These are phyloP conservation scores for Hsuehochloa calcarea DNA, from an alignment of 176 grass and related monocot genomes.

Conservation along the genomic window DNA sequence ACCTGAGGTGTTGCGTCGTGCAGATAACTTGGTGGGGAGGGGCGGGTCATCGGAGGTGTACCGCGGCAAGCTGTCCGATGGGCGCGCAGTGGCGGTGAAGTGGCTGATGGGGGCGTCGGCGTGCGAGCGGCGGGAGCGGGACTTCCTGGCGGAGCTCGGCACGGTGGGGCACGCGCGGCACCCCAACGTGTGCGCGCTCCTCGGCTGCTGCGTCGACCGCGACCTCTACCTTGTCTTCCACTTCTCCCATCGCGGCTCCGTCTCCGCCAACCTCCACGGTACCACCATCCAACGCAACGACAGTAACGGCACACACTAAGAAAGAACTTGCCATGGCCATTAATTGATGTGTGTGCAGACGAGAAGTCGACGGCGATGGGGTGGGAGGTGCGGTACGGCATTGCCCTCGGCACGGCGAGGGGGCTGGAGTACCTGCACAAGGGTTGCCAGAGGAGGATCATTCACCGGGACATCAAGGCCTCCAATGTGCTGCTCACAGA, in stretches of 20 bases:
- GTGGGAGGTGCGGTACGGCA: slow-evolving; percentile 60
- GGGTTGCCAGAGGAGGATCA: slow-evolving; percentile 81
- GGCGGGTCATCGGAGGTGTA: slow-evolving; percentile 94
- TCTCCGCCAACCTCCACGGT: slow-evolving; percentile 78
- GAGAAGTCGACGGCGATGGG: slow-evolving; percentile 51
- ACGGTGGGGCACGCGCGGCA: slow-evolving; percentile 73
- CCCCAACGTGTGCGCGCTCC: slow-evolving; percentile 75
- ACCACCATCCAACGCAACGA: background rate
- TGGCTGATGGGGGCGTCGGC: slow-evolving; percentile 53
- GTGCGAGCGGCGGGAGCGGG: slow-evolving; percentile 78
- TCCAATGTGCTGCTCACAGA: slow-evolving; percentile 81
- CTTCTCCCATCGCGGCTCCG: slow-evolving; percentile 74
- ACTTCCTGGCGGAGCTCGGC: slow-evolving; percentile 87
- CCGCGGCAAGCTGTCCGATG: slow-evolving; percentile 61
- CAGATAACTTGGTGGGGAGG: slow-evolving; percentile 78
- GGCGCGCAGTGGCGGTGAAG: slow-evolving; percentile 70
- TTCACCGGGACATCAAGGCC: slow-evolving; percentile 92
- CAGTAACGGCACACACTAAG: background rate
- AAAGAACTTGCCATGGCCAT: background rate
- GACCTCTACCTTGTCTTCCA: slow-evolving; percentile 83
- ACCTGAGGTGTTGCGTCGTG: background rate
- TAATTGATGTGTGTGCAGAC: slow-evolving; percentile 26
- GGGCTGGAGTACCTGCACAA: slow-evolving; percentile 91
- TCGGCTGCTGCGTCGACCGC: slow-evolving; percentile 83
- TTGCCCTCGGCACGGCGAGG: slow-evolving; percentile 73